phyloP scores from a whole-genome alignment of 23 red algal genomes.

The Chondrus crispus region DNA sequence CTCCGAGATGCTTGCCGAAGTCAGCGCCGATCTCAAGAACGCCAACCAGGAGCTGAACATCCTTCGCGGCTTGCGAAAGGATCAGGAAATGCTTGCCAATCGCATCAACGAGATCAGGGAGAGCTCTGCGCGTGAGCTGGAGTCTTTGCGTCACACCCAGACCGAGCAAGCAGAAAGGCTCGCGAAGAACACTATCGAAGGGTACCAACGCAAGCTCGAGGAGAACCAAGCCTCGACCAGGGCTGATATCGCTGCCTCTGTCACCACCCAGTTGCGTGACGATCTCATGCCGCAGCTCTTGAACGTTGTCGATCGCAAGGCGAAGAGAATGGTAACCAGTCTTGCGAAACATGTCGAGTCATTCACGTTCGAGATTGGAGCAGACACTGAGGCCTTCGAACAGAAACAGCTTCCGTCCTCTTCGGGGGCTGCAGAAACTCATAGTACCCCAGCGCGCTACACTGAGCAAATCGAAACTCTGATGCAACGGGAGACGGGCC shows the following conservation, averaged over 20 bases:
- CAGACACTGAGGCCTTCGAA: not conserved
- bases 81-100: slow-evolving; percentile 36
- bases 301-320: slow-evolving; percentile 29
- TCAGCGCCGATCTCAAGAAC: slow-evolving; percentile 33
- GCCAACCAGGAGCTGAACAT: slow-evolving; percentile 54
- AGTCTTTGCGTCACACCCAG: slow-evolving; percentile 25
- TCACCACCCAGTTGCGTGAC: slow-evolving; percentile 31
- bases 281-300: slow-evolving; percentile 58
- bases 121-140: slow-evolving; percentile 43
- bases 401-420: too few species aligned
- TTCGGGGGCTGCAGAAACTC: not conserved
- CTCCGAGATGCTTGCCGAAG: slow-evolving; percentile 50
- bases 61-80: slow-evolving; percentile 37
- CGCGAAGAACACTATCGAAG: slow-evolving; percentile 51
- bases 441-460: not conserved
- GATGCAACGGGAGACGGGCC: too few species aligned
- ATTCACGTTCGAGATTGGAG: slow-evolving; percentile 31
- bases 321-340: slow-evolving; percentile 9
- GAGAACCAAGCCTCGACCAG: slow-evolving; percentile 10
- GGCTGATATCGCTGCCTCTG: slow-evolving; percentile 39
- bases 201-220: slow-evolving; percentile 10
- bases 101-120: slow-evolving; percentile 28
- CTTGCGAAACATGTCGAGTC: slow-evolving; percentile 58
- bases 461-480: too few species aligned
- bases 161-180: slow-evolving; percentile 41